phyloP scores from a whole-genome alignment of 345 rosid species.

The Acer yangbiense region DNA sequence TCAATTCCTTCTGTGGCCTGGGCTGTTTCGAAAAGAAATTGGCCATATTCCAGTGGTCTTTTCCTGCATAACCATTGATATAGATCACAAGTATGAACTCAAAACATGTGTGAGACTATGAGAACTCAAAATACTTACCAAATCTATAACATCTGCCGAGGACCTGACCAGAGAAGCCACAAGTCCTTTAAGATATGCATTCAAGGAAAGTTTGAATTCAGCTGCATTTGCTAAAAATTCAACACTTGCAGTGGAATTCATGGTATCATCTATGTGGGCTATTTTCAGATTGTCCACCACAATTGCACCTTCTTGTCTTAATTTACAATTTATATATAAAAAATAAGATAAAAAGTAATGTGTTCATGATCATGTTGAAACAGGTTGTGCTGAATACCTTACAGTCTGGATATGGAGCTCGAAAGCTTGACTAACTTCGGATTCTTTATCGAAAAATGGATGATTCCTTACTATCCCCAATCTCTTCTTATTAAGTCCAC shows the following conservation, averaged over 20 bases:
- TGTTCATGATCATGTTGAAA: too few species aligned
- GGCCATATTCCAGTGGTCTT: too few species aligned
- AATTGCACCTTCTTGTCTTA: slow-evolving; percentile 35
- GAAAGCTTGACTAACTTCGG: slow-evolving; percentile 11
- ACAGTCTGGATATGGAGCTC: slow-evolving; percentile 33
- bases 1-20: too few species aligned
- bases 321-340: neutral
- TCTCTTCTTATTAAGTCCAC: slow-evolving; percentile 33
- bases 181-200: slow-evolving; percentile 35
- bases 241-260: slow-evolving; percentile 8
- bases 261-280: slow-evolving; percentile 3
- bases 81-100: too few species aligned
- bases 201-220: slow-evolving; percentile 37
- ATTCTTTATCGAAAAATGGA: slow-evolving; percentile 9
- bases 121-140: neutral
- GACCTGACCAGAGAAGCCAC: slow-evolving; percentile 38
- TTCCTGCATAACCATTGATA: neutral
- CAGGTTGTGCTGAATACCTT: slow-evolving; percentile 23
- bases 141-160: slow-evolving; percentile 31
- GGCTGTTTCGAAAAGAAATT: too few species aligned
- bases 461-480: slow-evolving; percentile 31
- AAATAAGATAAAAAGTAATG: too few species aligned
- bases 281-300: slow-evolving; percentile 30
- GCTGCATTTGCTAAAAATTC: slow-evolving; percentile 24
- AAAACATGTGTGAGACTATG: neutral